Conservation (phyloP, 805 yeast species). For the Yamadazyma paraphyllophila region DNA sequence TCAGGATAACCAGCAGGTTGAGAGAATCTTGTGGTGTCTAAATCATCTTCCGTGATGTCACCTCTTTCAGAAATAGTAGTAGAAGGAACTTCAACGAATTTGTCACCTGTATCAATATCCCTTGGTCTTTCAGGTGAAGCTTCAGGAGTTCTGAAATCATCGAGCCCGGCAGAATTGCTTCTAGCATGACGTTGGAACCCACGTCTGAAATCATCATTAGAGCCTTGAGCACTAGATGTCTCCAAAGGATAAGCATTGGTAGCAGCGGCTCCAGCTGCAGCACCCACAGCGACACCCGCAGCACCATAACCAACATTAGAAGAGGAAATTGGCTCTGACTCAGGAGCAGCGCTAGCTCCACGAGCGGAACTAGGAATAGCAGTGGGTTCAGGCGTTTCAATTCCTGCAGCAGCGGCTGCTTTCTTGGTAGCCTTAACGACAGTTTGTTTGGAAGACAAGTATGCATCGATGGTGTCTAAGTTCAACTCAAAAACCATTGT, state of each 20-base stretch:
- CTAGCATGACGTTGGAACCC: slow-evolving; percentile 30
- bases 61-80: slow-evolving; percentile 19
- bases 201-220: slow-evolving; percentile 8
- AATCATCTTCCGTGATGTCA: slow-evolving; percentile 14
- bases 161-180: slow-evolving; percentile 36
- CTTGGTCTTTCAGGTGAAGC: slow-evolving; percentile 24
- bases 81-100: slow-evolving; percentile 32
- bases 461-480: slow-evolving; percentile 38
- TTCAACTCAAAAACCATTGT: slow-evolving; percentile 67
- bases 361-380: background rate
- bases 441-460: slow-evolving; percentile 21
- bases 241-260: slow-evolving; percentile 14
- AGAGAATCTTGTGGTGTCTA: slow-evolving; percentile 5
- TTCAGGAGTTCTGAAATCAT: slow-evolving; percentile 29
- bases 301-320: slow-evolving; percentile 11
- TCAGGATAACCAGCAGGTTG: background rate
- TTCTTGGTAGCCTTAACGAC: slow-evolving; percentile 16
- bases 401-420: slow-evolving; percentile 13
- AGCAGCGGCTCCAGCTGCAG: slow-evolving; percentile 14
- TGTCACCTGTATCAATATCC: slow-evolving; percentile 14
- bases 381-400: slow-evolving; percentile 1
- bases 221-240: slow-evolving; percentile 2
- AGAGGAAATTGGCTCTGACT: no score
- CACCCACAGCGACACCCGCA: slow-evolving; percentile 14
- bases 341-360: background rate